Evolutionary conservation across 148 eudicot genomes (phyloP), one percentile per base, ranked within the genome.

Genomic region (Heliamphora exappendiculata): DNA sequence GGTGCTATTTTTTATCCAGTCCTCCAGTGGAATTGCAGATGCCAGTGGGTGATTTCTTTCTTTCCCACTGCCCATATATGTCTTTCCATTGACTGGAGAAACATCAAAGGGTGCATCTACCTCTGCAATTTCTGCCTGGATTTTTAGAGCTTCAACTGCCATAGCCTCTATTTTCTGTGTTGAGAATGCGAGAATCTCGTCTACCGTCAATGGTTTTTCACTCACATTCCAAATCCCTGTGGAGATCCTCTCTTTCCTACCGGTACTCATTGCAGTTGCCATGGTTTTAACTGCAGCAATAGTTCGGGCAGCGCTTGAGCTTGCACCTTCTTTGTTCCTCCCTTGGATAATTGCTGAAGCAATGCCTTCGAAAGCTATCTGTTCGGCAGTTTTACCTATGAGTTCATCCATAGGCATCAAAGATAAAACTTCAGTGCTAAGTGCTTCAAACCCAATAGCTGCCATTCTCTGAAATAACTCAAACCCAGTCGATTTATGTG

Each of bases 331-430:
- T 86, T 92, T 94, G 87, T 85, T 92, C 77, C 98, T 84, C 20
- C 98, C 97, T 45, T 85, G 85, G 70, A 95, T 91, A 54, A 95
- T 92, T 50, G 91, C 96, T 33, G 96, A 89, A 70, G 96, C 96
- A 70, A 95, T 89, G n/a, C 98, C 98, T 81, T 95, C 98, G 64
- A 95, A 95, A n/a, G 98, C 97, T 75, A 92, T 82, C 77, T 95
- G 98, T 74, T 92, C 97, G 3, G 98, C 92, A 0, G 98, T 90
- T 80, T 94, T 95, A 33, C 93, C 98, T 68, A 75, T 70, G 57
- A 95, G 80, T 44, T 95, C 98, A 42, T 95, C 98, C 22, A 92
- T 75, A 2, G 96, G 87, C 98, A 91, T 92, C 84, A 88, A n/a
- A 29, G 90, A 74, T 29, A 84, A 75, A 17, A 89, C 75, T 77